Evolutionary conservation across 345 rosid genomes (phyloP).

Genomic region (Linum tenue): DNA sequence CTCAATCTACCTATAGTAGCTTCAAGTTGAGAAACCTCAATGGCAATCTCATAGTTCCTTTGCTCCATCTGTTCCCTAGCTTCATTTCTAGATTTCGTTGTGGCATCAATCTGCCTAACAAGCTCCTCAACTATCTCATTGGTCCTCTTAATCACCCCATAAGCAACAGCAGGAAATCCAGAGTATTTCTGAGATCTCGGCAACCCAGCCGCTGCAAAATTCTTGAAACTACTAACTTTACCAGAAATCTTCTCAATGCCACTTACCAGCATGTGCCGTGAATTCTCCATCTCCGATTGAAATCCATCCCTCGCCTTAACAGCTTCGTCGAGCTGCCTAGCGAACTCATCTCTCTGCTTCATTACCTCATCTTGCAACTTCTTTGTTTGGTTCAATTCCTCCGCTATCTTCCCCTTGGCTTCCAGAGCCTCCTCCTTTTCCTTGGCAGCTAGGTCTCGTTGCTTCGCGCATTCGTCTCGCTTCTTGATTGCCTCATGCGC

Average conservation of each 20-base stretch:
- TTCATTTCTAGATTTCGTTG: slow-evolving; percentile 65
- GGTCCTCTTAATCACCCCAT: slow-evolving; percentile 87
- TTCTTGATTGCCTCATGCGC: slow-evolving; percentile 7
- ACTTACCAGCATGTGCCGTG: slow-evolving; percentile 79
- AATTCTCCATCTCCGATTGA: slow-evolving; percentile 68
- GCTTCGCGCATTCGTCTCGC: slow-evolving; percentile 1
- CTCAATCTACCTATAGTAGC: slow-evolving; percentile 63
- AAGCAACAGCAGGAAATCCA: slow-evolving; percentile 70
- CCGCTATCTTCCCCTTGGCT: slow-evolving; percentile 34
- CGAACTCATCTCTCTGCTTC: slow-evolving; percentile 45
- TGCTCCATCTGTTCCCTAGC: slow-evolving; percentile 90
- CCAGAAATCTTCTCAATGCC: slow-evolving; percentile 94
- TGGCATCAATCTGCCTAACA: slow-evolving; percentile 51
- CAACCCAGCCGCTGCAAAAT: slow-evolving; percentile 59
- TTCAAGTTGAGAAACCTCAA: slow-evolving; percentile 95
- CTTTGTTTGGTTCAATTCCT: slow-evolving; percentile 41
- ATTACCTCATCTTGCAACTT: slow-evolving; percentile 43
- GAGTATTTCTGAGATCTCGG: slow-evolving; percentile 75
- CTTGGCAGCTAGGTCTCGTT: background rate
- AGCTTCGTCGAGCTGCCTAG: slow-evolving; percentile 49
- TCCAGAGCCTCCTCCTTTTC: slow-evolving; percentile 11
- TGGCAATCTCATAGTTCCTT: slow-evolving; percentile 93
- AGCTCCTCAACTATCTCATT: slow-evolving; percentile 95
- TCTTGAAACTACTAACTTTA: slow-evolving; percentile 68
- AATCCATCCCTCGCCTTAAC: slow-evolving; percentile 51